Base-by-base conservation (phyloP, 2,329 filamentous ascomycete genomes). In the Claviceps humidiphila region DNA sequence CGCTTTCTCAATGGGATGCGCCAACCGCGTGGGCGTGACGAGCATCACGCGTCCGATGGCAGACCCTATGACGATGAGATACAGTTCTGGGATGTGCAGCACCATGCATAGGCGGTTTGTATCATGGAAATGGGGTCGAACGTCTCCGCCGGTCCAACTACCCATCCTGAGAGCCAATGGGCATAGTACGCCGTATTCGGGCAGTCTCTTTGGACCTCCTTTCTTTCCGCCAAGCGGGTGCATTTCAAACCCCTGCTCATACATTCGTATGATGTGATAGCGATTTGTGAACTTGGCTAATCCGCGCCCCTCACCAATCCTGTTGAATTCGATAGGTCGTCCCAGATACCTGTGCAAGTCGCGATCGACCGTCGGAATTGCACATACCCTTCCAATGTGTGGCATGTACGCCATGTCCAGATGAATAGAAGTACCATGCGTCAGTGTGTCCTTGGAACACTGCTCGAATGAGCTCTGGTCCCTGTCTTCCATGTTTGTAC, bases 21-120 rank as follows among this genome's bases (percentile, higher is more conserved):
- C 62, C 62, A 60, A 65, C 56, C 63, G 64, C 48, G 62, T 71
- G 16, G 71, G 67, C 1, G 84, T 85, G 26, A 88, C 64, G 1
- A 91, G 68, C 1, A 77, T 74, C 0, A 81, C 84, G 8, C 80
- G 74, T 0, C 87, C 87, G 47, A 75, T 76, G n/a, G 81, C 75
- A 11, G 81, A 83, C 0, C 76, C 87, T 1, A 84, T 69, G 3
- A 87, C 71, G 8, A 89, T 76, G 13, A 89, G 69, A 16, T 75
- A 82, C 1, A 93, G 70, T 58, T 87, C 81, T 0, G 84, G 83
- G 1, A 90, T 79, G 49, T 82, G 74, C 0, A 75, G 68, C 40
- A 80, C 66, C 73, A 86, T 80, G 66, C 76, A 82, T 24, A 87
- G 56, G 43, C 56, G 61, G 51, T 60, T 71, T 51, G 62, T 72